Evolutionary conservation across 306 rosid genomes (phyloP).

Genomic region (Inga oerstediana): DNA sequence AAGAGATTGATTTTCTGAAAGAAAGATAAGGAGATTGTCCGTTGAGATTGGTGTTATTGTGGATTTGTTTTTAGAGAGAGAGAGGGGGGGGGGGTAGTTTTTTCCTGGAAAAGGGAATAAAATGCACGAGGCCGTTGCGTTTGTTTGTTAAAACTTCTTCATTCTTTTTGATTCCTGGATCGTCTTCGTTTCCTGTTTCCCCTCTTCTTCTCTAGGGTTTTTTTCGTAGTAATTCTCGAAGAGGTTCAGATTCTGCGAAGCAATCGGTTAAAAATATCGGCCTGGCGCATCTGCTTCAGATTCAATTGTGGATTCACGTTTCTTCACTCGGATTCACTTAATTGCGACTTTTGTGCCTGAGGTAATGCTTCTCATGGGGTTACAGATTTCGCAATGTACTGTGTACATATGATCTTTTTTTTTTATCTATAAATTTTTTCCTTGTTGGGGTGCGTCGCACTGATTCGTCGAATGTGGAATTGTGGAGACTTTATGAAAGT

Average conservation of each 20-base stretch:
- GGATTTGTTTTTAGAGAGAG: not conserved
- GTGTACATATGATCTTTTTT: not conserved
- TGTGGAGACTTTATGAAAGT: slow-evolving; percentile 36
- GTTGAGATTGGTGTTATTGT: slow-evolving; percentile 25
- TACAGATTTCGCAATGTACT: slow-evolving; percentile 35
- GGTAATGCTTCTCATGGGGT: slow-evolving; percentile 33
- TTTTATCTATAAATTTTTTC: not conserved
- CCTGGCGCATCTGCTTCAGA: slow-evolving; percentile 12
- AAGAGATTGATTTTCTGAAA: slow-evolving; percentile 22
- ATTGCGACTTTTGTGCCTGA: slow-evolving; percentile 11
- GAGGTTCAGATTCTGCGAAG: slow-evolving; percentile 28
- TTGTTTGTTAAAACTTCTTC: slow-evolving; percentile 41
- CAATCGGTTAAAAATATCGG: slow-evolving; percentile 16
- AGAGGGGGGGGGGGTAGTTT: not conserved
- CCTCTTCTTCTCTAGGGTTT: not conserved
- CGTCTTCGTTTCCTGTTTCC: slow-evolving; percentile 9
- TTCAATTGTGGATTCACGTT: slow-evolving; percentile 39
- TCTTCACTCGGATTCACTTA: slow-evolving; percentile 26
- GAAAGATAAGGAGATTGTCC: slow-evolving; percentile 8
- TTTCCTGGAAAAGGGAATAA: slow-evolving; percentile 18
- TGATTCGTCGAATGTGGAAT: slow-evolving; percentile 29
- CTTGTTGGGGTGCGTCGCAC: not conserved
- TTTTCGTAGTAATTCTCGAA: slow-evolving; percentile 7
- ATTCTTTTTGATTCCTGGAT: slow-evolving; percentile 16
- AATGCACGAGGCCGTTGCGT: slow-evolving; percentile 35